Evolutionary conservation across 768 basidiomycete species (phyloP).

Genomic region (Leccinum barrowsii): DNA sequence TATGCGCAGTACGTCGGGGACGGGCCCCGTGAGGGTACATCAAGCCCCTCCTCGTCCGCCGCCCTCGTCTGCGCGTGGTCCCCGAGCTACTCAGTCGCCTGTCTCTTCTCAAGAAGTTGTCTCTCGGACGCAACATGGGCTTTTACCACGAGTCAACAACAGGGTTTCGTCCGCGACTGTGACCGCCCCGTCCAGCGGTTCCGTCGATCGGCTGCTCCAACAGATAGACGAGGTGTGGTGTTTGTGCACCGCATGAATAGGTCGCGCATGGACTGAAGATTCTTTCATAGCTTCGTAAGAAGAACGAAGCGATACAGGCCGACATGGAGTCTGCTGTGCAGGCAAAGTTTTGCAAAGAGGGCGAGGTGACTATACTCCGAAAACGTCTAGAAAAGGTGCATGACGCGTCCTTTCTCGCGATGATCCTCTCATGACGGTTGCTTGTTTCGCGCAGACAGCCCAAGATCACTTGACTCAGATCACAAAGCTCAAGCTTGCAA

Average conservation of each 20-base stretch:
- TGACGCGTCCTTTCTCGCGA: neutral
- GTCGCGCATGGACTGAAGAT: constrained; percentile 10
- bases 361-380: constrained; percentile 66
- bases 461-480: constrained; percentile 59
- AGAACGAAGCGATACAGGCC: constrained; percentile 44
- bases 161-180: constrained; percentile 2
- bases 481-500: constrained; percentile 52
- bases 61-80: constrained; percentile 13
- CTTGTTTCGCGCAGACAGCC: constrained; percentile 39
- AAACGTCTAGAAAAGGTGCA: constrained; percentile 65
- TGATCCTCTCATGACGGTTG: neutral
- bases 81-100: constrained; percentile 10
- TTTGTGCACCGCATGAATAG: constrained; percentile 4
- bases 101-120: constrained; percentile 19
- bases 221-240: constrained; percentile 48
- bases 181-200: neutral
- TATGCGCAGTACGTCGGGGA: constrained; percentile 8
- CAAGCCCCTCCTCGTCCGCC: constrained; percentile 13
- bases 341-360: constrained; percentile 56
- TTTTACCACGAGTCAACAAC: constrained; percentile 5
- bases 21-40: constrained; percentile 7
- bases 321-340: constrained; percentile 48
- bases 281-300: constrained; percentile 43
- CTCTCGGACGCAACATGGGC: constrained; percentile 13
- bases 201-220: constrained; percentile 22